Base-by-base conservation (phyloP, 2,329 filamentous ascomycete species). In the Pseudopyricularia cyperi region DNA sequence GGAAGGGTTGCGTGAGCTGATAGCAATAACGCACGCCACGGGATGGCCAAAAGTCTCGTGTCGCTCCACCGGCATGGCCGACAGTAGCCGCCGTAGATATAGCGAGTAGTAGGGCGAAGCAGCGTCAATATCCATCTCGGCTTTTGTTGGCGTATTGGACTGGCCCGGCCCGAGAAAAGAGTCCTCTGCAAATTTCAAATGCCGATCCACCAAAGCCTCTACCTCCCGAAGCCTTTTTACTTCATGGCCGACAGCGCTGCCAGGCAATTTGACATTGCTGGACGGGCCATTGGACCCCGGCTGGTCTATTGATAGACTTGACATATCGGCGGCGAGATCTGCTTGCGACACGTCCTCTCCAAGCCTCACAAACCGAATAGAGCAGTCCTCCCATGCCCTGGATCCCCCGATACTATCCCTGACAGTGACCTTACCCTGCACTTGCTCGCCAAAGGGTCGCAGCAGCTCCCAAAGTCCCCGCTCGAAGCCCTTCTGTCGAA, bases 31-130 rank as follows among this genome's bases (percentile, higher is more conserved):
- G 61, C 89, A 91, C 6, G 91, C 90, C 22, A 97, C 91, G 0
- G 94, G 93, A 64, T 98, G 93, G 5, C 86, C 80, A 66, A 97
- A 95, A 0, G 93, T 93, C 68, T 98, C 93, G 60, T 96, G 89
- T 0, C 89, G 82, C 3, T 84, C 80, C 46, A 94, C 70, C 1
- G 87, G 80, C 39, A 91, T 71, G 14, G 85, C 84, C 1, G 89
- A 95, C 8, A 98, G 71, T 37, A 98, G 66, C 50, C 90, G 82
- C 30, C 89, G 81, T 47, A 98, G 68, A 63, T 95, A 97, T 7
- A 95, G 69, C 34, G 84, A 80, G 66, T 95, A 95, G 64, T 95
- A 89, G 1, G 87, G 85, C 11, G 87, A 90, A 1, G 83, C 77
- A 12, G 72, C 66, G 32, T 77, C 72, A 11, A 67, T 58, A 35